Percentiles rank a stretch among this genome's conserved stretches.
phyloP scores from a whole-genome alignment of 257 asterid genomes.

The Henckelia pumila region DNA sequence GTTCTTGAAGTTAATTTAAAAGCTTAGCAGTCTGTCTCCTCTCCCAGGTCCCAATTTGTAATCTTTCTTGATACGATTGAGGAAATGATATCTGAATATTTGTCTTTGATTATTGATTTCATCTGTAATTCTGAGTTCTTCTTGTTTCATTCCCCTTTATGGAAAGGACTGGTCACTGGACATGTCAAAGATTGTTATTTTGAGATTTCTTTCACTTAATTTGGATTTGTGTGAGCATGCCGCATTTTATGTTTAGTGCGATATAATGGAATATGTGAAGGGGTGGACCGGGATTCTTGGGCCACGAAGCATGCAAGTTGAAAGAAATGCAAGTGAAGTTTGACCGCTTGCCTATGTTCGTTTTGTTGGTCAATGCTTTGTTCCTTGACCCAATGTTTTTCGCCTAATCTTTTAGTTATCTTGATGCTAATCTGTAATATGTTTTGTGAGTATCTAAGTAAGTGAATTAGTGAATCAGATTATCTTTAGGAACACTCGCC shows the following conservation, averaged over 20 bases:
- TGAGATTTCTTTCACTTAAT: neutral
- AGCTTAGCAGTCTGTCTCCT: too few relatives aligned
- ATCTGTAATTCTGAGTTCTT: neutral
- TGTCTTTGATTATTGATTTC: neutral
- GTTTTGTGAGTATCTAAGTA: neutral
- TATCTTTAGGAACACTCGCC: neutral
- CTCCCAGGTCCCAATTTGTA: too few relatives aligned
- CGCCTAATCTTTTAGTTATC: neutral
- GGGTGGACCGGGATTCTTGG: neutral
- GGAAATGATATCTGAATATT: neutral
- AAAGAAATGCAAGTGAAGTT: neutral
- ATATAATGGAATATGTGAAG: neutral
- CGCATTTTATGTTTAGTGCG: neutral
- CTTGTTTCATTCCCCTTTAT: neutral
- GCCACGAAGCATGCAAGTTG: neutral
- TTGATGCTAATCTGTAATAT: neutral
- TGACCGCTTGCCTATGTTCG: neutral
- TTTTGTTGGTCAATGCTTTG: neutral
- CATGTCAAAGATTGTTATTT: slow-evolving; percentile 10
- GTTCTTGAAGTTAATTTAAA: too few relatives aligned
- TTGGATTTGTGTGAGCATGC: neutral
- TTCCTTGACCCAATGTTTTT: neutral
- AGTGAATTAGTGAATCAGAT: too few relatives aligned
- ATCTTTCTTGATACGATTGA: neutral
- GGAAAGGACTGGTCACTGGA: neutral